Evolutionary conservation across 768 basidiomycete genomes (phyloP).

Genomic region (Phanerodontia chrysosporium): DNA sequence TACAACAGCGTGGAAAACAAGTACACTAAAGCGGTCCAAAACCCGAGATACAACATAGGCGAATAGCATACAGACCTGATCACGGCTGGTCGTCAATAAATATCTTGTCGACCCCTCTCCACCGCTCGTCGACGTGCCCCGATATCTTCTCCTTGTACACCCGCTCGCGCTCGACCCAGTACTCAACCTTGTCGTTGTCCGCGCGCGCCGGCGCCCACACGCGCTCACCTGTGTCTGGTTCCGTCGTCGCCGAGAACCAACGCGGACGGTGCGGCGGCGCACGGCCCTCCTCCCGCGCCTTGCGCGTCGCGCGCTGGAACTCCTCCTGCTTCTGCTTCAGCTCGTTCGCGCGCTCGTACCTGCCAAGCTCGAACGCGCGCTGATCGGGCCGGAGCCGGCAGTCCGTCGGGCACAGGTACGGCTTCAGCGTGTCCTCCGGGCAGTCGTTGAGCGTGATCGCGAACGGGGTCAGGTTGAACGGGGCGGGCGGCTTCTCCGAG

Average conservation of each 20-base stretch:
- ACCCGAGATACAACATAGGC: no score
- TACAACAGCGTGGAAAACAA: no score
- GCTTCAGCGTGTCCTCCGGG: slow-evolving; percentile 60
- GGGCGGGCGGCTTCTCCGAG: slow-evolving; percentile 74
- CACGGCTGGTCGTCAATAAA: slow-evolving; percentile 62
- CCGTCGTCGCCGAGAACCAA: slow-evolving; percentile 83
- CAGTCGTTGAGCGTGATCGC: slow-evolving; percentile 91
- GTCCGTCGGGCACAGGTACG: slow-evolving; percentile 83
- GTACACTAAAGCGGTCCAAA: no score
- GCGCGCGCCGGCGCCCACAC: slow-evolving; percentile 73
- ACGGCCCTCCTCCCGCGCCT: slow-evolving; percentile 70
- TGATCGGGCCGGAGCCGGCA: slow-evolving; percentile 92
- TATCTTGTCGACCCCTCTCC: slow-evolving; percentile 75
- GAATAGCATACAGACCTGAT: no score
- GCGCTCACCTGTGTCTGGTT: slow-evolving; percentile 85
- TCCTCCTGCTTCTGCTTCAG: slow-evolving; percentile 83
- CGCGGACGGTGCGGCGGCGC: slow-evolving; percentile 71
- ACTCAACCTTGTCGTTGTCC: slow-evolving; percentile 57
- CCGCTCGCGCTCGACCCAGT: slow-evolving; percentile 78
- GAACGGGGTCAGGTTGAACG: slow-evolving; percentile 94
- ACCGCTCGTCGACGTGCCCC: slow-evolving; percentile 34
- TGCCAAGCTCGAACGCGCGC: slow-evolving; percentile 87
- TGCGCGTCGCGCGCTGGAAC: slow-evolving; percentile 66
- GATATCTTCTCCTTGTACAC: slow-evolving; percentile 43
- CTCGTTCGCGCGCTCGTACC: slow-evolving; percentile 78